Evolutionary conservation across 176 grass and related monocot species (phyloP).

Genomic region (Paspalum notatum): DNA sequence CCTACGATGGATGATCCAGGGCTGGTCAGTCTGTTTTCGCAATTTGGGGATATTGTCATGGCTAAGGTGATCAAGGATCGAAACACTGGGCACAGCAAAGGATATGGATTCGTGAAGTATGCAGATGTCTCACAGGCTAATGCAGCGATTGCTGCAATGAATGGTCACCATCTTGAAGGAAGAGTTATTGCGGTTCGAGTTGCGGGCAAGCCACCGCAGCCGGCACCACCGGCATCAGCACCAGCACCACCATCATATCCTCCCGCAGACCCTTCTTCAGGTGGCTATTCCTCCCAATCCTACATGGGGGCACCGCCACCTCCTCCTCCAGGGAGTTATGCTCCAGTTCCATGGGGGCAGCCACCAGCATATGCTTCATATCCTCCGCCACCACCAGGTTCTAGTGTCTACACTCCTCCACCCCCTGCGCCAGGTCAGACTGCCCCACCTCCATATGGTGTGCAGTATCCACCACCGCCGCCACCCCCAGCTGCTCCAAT

Average conservation of each 20-base stretch:
- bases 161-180: constrained; percentile 82
- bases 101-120: constrained; percentile 96
- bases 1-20: constrained; percentile 85
- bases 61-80: constrained; percentile 98
- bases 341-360: constrained; percentile 75
- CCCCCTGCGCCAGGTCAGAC: constrained; percentile 59
- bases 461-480: constrained; percentile 63
- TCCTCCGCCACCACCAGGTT: constrained; percentile 66
- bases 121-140: constrained; percentile 89
- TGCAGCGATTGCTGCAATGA: constrained; percentile 81
- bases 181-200: constrained; percentile 86
- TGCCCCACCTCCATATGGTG: constrained; percentile 50
- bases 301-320: constrained; percentile 77
- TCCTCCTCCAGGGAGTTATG: constrained; percentile 78
- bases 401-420: constrained; percentile 59
- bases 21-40: constrained; percentile 70
- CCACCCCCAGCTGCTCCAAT: constrained; percentile 50
- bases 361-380: constrained; percentile 78
- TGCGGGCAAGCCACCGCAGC: constrained; percentile 76
- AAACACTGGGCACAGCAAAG: constrained; percentile 80
- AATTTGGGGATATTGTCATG: constrained; percentile 92
- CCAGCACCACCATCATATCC: constrained; percentile 36
- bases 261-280: constrained; percentile 43
- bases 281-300: constrained; percentile 70
- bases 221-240: constrained; percentile 17